Evolutionary conservation across 2,329 filamentous ascomycete genomes (phyloP), one percentile per base, ranked within the genome.

Genomic region (Xylariaceae sp.): DNA sequence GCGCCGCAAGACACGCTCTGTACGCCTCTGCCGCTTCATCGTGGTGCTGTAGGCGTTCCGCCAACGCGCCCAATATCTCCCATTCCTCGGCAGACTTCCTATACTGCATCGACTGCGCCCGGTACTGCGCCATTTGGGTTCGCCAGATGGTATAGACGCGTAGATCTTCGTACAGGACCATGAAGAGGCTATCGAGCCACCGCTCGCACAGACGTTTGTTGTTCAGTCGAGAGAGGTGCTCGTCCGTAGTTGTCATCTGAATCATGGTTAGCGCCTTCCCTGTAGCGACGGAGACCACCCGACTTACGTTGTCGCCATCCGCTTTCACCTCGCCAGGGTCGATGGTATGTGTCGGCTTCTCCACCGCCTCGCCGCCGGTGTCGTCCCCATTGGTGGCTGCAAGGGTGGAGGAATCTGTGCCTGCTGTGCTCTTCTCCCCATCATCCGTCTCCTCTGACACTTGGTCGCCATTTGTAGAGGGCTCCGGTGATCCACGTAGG

Each of bases 101-200:
- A 69, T 97, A 98, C 50, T 94, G 83, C 63, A 95, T 82, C 46
- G 90, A 85, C 62, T 97, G 90, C 38, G 90, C 87, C 15, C 87
- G 83, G 60, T 89, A 96, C 61, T 97, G 90, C 0, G 88, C 86
- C 79, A 97, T 92, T 62, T 98, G 92, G 1, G 92, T 97, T 40
- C 92, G 83, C 92, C 92, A 98, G 62, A 98, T 98, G 9, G 92
- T 98, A 70, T 98, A 98, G 31, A 98, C 90, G 34, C 92, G 86
- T 13, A 98, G 75, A 57, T 98, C 92, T 63, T 98, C 92, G 61
- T 98, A 98, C 3, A 98, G 74, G 0, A 97, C 92, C 92, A 98
- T 98, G 69, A 98, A 98, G 15, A 98, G 74, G 55, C 94, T 97
- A 64, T 98, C 92, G 2, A 98, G 76, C 92, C 92, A 98, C 52